Conservation (phyloP, 148 eudicot species). For the Amaranthus palmeri region DNA sequence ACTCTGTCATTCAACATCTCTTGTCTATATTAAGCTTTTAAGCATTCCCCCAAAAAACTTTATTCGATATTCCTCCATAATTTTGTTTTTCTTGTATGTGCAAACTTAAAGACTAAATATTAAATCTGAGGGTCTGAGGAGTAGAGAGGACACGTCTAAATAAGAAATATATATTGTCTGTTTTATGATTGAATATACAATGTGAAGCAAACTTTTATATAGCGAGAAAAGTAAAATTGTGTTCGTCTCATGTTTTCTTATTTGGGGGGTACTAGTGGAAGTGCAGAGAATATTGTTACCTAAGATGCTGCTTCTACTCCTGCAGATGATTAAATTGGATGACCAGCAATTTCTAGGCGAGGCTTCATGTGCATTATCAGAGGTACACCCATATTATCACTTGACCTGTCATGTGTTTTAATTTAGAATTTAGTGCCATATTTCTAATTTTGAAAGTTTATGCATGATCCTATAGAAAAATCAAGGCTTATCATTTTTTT, state of each 20-base stretch:
- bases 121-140: no score
- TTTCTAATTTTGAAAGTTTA: not conserved
- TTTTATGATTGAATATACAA: no score
- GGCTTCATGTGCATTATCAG: slow-evolving; percentile 79
- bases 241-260: not conserved
- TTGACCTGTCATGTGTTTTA: not conserved
- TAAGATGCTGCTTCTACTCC: slow-evolving; percentile 14
- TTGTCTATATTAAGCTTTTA: not conserved
- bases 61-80: no score
- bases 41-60: not conserved
- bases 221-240: not conserved
- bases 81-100: no score
- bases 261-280: not conserved
- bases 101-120: no score
- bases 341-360: slow-evolving; percentile 96
- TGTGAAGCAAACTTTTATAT: not conserved
- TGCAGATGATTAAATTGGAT: slow-evolving; percentile 83
- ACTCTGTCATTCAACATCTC: not conserved
- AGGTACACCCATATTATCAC: slow-evolving; percentile 41
- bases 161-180: not conserved
- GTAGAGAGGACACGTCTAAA: not conserved
- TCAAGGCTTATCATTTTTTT: not conserved
- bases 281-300: slow-evolving; percentile 6
- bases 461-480: not conserved
- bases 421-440: not conserved